Conservation (phyloP, 495 filamentous ascomycete species). For the Aspergillus carlsbadensis region DNA sequence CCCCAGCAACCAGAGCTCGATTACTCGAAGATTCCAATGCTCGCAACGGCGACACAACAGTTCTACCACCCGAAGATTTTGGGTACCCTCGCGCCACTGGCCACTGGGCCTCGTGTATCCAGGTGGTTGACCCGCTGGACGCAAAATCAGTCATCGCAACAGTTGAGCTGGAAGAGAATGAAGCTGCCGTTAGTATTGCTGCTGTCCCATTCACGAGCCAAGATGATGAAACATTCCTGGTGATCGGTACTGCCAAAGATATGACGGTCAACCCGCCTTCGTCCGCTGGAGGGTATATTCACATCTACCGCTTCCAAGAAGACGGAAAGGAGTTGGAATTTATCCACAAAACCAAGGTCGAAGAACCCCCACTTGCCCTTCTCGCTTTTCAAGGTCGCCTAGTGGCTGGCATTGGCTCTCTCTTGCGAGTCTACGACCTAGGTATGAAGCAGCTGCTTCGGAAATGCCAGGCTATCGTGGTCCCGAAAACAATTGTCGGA, state of each 20-base stretch:
- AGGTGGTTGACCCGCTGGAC: slow-evolving; percentile 78
- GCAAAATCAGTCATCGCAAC: slow-evolving; percentile 70
- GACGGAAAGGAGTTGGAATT: slow-evolving; percentile 86
- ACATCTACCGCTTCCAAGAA: slow-evolving; percentile 88
- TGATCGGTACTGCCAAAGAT: slow-evolving; percentile 92
- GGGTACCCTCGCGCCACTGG: slow-evolving; percentile 80
- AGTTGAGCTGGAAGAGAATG: slow-evolving; percentile 84
- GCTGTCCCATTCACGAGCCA: slow-evolving; percentile 82
- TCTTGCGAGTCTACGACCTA: slow-evolving; percentile 84
- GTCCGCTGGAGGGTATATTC: slow-evolving; percentile 77
- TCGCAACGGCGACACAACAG: slow-evolving; percentile 66
- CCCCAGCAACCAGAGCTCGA: slow-evolving; percentile 65
- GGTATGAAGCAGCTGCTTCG: slow-evolving; percentile 88
- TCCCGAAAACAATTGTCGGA: slow-evolving; percentile 78
- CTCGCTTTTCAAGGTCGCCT: slow-evolving; percentile 90
- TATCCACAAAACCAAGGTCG: slow-evolving; percentile 91
- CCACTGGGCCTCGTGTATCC: slow-evolving; percentile 94
- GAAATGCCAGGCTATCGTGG: slow-evolving; percentile 80
- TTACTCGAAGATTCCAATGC: slow-evolving; percentile 64
- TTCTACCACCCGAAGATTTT: slow-evolving; percentile 79
- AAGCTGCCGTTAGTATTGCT: slow-evolving; percentile 84
- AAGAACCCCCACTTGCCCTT: slow-evolving; percentile 84
- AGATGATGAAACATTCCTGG: slow-evolving; percentile 84
- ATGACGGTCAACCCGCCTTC: slow-evolving; percentile 74
- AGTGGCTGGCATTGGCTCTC: slow-evolving; percentile 76